Evolutionary conservation across 257 asterid species (phyloP), one percentile per base, ranked within the genome.

Genomic region (Solanum rostratum): DNA sequence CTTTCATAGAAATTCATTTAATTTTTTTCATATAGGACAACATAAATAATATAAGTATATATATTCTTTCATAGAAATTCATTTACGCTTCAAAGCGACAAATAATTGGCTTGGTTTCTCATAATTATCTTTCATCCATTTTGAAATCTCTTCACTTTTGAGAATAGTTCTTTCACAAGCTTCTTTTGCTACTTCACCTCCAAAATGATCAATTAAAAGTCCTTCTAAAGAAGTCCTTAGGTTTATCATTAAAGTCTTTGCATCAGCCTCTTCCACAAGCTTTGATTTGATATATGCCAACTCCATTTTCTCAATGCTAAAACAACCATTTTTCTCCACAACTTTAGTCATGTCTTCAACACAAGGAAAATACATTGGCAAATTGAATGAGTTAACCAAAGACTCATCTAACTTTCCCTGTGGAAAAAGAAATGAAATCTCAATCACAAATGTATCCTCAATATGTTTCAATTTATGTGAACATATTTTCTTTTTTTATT

Each of bases 371-470:
- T 90, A 90, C 57, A 87, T 20, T 12, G 93, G 93, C 54, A 92
- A 86, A 85, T 92, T 90, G 87, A 90, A 91, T 6, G 93, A 62
- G 55, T 89, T 89, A 9, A 90, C 87, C 84, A 82, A 66, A 62
- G 86, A 87, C 65, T 88, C 88, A 41, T 82, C 57, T 2, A 87
- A 0, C 52, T 50, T 70, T 85, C 91, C 93, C 94, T 91, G 89
- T 83, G 6, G 1, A 4, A 29, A 37, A n/a, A 62, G 18, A 7
- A 63, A 46, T 16, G 16, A 62, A 9, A 22, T 5, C 0, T 24
- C n/a, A 20, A 45, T 30, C 5, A 60, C 33, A 49, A 7, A 22
- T 14, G 10, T 49, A 49, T 33, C 39, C 39, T 33, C 39, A 33
- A 33, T 33, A 33, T 33, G 39, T 33, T 33, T 30, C 0, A 33